Base-by-base conservation (phyloP, 305 asterid species). In the Fraxinus velutina region DNA sequence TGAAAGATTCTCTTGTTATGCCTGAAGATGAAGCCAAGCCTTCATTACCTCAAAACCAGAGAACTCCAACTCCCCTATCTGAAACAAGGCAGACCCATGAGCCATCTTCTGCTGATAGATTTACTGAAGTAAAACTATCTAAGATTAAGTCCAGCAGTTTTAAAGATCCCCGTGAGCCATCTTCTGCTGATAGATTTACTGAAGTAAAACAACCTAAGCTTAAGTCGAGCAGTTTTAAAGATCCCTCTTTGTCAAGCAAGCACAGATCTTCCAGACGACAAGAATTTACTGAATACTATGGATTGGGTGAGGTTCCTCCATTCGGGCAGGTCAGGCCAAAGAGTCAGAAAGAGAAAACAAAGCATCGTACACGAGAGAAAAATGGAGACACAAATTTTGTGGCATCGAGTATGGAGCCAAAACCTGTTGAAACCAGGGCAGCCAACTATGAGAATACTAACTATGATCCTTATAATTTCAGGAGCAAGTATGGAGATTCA, bases 181-280 rank as follows among this genome's bases (percentile, higher is more conserved):
- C 64, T 27, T 83, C 84, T 1, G 33, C 75, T 17, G 97, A 91
- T 6, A 88, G 91, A 81, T 74, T 86, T 75, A 76, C 94, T 1
- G 98, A 95, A 85, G 89, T 70, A 24, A 94, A 93, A 85, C 92
- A 91, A 62, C 85, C 84, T 9, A 96, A 94, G 77, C 66, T 81
- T 13, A 85, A 94, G 79, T 91, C 97, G 1, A 77, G 89, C 44
- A 87, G 90, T 78, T 22, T 80, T 10, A 96, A 88, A 87, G 98
- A 96, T 60, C 93, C 93, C 0, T 80, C 93, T 70, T 32, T 85
- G 60, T 85, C 97, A 5, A 92, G 82, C 90, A 94, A 93, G 90
- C 97, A 94, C 88, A 86, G 97, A 73, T 94, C 98, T 78, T 92
- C 98, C 17, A 92, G 93, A 86, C 60, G 60, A 15, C 96, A 91